A percentile compares a stretch with the other conserved stretches of the same genome.
phyloP scores from a whole-genome alignment of 805 yeast species.

The Nakazawaea peltata region DNA sequence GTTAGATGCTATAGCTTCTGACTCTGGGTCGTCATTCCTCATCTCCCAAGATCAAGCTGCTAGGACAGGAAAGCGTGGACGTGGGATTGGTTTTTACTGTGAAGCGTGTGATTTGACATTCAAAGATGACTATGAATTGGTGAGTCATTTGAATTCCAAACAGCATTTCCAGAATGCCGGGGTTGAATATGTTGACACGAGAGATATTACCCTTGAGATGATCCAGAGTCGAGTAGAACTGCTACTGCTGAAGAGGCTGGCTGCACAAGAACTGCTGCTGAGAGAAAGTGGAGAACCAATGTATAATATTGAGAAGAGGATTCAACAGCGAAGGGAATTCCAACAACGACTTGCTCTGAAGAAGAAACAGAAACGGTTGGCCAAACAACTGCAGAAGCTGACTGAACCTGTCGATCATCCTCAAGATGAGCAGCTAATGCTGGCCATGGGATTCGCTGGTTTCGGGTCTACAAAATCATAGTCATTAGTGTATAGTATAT shows the following conservation, averaged over 20 bases:
- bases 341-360: constrained; percentile 11
- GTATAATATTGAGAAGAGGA: no score
- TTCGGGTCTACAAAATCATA: constrained; percentile 28
- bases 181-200: constrained; percentile 20
- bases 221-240: constrained; percentile 32
- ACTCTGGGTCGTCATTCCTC: constrained; percentile 17
- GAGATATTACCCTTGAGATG: constrained; percentile 38
- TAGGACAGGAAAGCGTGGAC: constrained; percentile 33
- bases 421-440: constrained; percentile 19
- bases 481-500: no score
- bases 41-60: constrained; percentile 16
- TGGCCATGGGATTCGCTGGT: constrained; percentile 52
- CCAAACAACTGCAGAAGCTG: no score
- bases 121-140: constrained; percentile 72
- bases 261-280: constrained; percentile 9
- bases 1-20: constrained; percentile 17
- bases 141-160: constrained; percentile 78
- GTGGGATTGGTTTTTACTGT: constrained; percentile 80
- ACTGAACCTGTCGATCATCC: no score
- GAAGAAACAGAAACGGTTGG: neutral
- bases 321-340: constrained; percentile 14
- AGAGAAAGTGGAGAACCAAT: constrained; percentile 10
- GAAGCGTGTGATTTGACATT: constrained; percentile 71
- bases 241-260: constrained; percentile 23
- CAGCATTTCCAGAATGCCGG: constrained; percentile 48